Percentiles rank a stretch among this genome's conserved stretches.
phyloP scores from a whole-genome alignment of 345 rosid genomes.

The Triadica sebifera region DNA sequence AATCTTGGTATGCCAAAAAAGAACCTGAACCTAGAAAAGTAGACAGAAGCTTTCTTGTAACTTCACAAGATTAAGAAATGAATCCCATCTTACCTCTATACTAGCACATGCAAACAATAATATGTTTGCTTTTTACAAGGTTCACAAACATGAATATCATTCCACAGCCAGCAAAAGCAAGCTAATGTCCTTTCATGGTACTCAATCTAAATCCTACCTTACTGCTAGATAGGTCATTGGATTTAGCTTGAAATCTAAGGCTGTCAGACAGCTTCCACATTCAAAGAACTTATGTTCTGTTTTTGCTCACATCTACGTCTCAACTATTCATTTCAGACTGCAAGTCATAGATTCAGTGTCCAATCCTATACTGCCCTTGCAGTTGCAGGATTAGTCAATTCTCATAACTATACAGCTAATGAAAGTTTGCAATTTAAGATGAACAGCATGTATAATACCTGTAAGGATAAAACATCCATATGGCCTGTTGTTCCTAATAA shows the following conservation, averaged over 20 bases:
- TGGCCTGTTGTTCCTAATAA: not conserved
- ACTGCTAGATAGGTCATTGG: not conserved
- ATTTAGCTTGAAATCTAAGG: constrained; percentile 2
- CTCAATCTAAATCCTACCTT: not conserved
- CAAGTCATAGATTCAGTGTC: not conserved
- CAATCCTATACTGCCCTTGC: not conserved
- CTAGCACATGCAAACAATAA: not conserved
- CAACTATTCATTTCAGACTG: not conserved
- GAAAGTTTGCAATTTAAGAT: not conserved
- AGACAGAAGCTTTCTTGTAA: not conserved
- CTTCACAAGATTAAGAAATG: not conserved
- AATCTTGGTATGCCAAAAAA: not conserved
- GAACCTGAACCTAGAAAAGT: not conserved
- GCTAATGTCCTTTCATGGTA: not conserved
- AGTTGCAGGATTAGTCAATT: not conserved
- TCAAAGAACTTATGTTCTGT: not conserved
- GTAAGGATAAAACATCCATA: not conserved
- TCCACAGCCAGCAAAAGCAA: not conserved
- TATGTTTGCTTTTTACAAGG: not conserved
- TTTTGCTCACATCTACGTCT: not conserved
- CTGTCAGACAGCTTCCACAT: not conserved
- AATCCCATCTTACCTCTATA: not conserved
- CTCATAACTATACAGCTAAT: not conserved
- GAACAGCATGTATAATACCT: not conserved
- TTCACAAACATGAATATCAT: not conserved